Percentiles rank a stretch among this genome's conserved stretches.
Evolutionary conservation across 208 protist genomes (phyloP).

Genomic region (Angomonas ambiguus): DNA sequence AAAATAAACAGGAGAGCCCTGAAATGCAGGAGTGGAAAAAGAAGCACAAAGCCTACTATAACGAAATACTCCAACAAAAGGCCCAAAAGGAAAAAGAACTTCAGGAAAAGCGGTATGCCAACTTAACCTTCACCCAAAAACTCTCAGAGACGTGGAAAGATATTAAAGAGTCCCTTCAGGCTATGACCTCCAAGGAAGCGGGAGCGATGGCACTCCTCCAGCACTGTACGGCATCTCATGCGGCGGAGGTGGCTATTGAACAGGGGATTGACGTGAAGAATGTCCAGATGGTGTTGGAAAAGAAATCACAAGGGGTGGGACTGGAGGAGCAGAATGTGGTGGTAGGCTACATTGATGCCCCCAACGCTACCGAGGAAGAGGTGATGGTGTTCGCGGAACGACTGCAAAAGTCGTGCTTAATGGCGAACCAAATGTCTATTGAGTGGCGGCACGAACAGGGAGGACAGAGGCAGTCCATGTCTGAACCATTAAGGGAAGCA

Average conservation of each 20-base stretch:
- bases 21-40: constrained; percentile 34
- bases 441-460: constrained; percentile 30
- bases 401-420: constrained; percentile 67
- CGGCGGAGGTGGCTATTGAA: constrained; percentile 79
- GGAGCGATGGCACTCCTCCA: constrained; percentile 74
- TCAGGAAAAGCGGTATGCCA: constrained; percentile 3
- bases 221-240: constrained; percentile 82
- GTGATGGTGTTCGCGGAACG: constrained; percentile 70
- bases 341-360: constrained; percentile 85
- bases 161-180: constrained; percentile 22
- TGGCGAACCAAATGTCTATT: constrained; percentile 59
- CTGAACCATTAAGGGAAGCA: too few species aligned
- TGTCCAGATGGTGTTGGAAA: constrained; percentile 71
- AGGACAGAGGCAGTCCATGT: too few species aligned
- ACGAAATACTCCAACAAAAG: constrained; percentile 34
- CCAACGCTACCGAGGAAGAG: constrained; percentile 53
- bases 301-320: constrained; percentile 17
- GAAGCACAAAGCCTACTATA: constrained; percentile 59
- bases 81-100: neutral
- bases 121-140: constrained; percentile 23
- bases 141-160: constrained; percentile 15
- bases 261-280: constrained; percentile 78
- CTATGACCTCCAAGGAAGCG: constrained; percentile 52
- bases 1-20: constrained; percentile 31
- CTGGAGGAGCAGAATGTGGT: constrained; percentile 56